Evolutionary conservation across 805 yeast species (phyloP).

Genomic region (Candida arabinofermentans): DNA sequence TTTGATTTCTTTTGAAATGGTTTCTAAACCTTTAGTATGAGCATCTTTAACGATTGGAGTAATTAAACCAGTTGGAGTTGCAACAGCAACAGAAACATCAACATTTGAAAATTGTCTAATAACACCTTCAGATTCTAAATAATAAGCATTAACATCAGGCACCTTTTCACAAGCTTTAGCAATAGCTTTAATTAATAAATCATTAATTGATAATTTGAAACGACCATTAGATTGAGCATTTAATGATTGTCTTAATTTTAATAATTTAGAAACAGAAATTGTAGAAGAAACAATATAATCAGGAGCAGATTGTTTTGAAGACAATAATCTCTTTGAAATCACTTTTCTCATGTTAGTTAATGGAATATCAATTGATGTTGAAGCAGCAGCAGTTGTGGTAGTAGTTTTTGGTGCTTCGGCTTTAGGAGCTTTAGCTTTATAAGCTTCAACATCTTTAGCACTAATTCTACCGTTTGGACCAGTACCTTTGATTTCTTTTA

Average conservation of each 20-base stretch:
- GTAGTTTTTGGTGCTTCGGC: slow-evolving; percentile 38
- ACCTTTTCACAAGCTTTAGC: slow-evolving; percentile 86
- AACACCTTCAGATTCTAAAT: slow-evolving; percentile 85
- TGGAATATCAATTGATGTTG: slow-evolving; percentile 75
- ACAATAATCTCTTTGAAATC: slow-evolving; percentile 82
- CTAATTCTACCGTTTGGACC: slow-evolving; percentile 96
- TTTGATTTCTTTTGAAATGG: slow-evolving; percentile 81
- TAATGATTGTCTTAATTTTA: slow-evolving; percentile 87
- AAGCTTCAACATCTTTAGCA: slow-evolving; percentile 82
- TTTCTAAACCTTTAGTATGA: slow-evolving; percentile 77
- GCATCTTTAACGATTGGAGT: slow-evolving; percentile 94
- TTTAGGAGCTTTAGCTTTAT: slow-evolving; percentile 38
- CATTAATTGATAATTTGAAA: slow-evolving; percentile 91
- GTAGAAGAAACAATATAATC: slow-evolving; percentile 88
- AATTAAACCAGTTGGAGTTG: slow-evolving; percentile 95
- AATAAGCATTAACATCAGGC: slow-evolving; percentile 91
- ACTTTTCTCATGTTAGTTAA: slow-evolving; percentile 90
- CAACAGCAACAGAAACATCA: slow-evolving; percentile 97
- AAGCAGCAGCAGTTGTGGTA: slow-evolving; percentile 39
- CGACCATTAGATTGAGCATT: slow-evolving; percentile 82
- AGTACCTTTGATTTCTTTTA: slow-evolving; percentile 81
- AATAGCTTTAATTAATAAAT: slow-evolving; percentile 89
- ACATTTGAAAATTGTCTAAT: slow-evolving; percentile 89
- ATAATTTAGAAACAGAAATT: slow-evolving; percentile 81
- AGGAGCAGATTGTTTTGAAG: slow-evolving; percentile 85